A percentile compares a stretch with the other conserved stretches of the same genome.
phyloP scores from a whole-genome alignment of 2,329 filamentous ascomycete genomes.

The Scedosporium minutisporum region DNA sequence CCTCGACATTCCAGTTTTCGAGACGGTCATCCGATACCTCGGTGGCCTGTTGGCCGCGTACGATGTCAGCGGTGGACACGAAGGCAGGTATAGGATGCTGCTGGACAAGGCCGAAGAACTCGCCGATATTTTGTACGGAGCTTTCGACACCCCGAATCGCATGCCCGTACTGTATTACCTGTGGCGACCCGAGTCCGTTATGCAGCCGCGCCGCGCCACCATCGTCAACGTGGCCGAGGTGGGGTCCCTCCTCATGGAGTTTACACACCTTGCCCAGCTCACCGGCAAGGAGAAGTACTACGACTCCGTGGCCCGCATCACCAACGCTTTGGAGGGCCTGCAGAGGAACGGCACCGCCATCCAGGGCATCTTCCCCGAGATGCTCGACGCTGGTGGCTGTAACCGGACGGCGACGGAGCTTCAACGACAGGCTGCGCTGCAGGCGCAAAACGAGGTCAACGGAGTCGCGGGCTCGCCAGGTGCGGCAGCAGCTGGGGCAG shows the following conservation, averaged over 20 bases:
- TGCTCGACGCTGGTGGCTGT: slow-evolving; percentile 72
- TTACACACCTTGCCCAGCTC: slow-evolving; percentile 78
- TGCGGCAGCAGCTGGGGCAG: background rate
- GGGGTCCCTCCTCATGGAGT: slow-evolving; percentile 76
- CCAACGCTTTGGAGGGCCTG: slow-evolving; percentile 65
- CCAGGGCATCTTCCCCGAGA: slow-evolving; percentile 70
- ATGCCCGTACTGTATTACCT: slow-evolving; percentile 79
- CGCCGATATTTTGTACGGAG: slow-evolving; percentile 68
- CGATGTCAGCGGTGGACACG: slow-evolving; percentile 62
- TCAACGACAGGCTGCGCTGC: background rate
- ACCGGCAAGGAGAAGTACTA: slow-evolving; percentile 78
- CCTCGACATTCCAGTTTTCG: slow-evolving; percentile 75
- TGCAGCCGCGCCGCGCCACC: slow-evolving; percentile 53
- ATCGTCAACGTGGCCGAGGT: slow-evolving; percentile 58
- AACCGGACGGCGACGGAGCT: slow-evolving; percentile 39
- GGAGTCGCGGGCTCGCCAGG: background rate
- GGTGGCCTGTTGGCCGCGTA: slow-evolving; percentile 80
- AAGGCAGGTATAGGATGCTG: slow-evolving; percentile 51
- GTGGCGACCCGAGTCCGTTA: slow-evolving; percentile 60
- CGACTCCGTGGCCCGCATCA: slow-evolving; percentile 80
- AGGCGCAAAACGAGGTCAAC: background rate
- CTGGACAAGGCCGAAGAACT: slow-evolving; percentile 72
- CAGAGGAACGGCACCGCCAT: slow-evolving; percentile 61
- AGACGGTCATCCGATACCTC: slow-evolving; percentile 84
- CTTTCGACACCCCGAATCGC: slow-evolving; percentile 86